phyloP scores from a whole-genome alignment of 139 green algal species.

The Tetraselmis striata region DNA sequence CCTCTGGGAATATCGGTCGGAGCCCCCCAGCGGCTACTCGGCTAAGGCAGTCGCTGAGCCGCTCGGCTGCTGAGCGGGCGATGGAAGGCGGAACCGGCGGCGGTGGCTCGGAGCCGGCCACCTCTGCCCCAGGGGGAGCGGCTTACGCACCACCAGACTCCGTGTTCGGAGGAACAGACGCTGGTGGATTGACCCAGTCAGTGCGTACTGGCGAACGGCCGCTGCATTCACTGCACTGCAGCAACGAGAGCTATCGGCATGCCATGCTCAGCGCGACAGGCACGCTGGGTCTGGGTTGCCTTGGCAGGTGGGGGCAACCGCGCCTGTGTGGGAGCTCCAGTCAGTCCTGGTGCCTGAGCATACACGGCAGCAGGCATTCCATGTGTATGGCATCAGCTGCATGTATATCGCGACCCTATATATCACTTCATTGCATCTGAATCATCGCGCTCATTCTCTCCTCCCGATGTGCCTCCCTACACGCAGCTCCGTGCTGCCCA shows the following conservation, averaged over 20 bases:
- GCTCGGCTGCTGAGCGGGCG: too few species aligned
- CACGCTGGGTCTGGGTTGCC: not conserved
- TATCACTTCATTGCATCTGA: not conserved
- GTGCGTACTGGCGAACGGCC: not conserved
- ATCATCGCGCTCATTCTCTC: not conserved
- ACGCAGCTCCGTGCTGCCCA: slow-evolving; percentile 58
- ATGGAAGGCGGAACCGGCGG: too few species aligned
- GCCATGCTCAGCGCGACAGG: not conserved
- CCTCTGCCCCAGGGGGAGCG: too few species aligned
- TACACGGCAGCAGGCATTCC: not conserved
- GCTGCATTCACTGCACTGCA: not conserved
- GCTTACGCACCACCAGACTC: too few species aligned
- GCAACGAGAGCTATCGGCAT: not conserved
- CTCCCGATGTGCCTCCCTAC: not conserved
- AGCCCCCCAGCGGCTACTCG: too few species aligned
- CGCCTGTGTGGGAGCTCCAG: not conserved
- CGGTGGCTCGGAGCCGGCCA: too few species aligned
- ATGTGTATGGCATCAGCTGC: not conserved
- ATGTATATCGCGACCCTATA: not conserved
- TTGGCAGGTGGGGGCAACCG: not conserved
- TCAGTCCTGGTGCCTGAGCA: not conserved
- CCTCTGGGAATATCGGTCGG: too few species aligned
- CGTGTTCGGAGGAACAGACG: too few species aligned
- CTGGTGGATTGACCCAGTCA: not conserved
- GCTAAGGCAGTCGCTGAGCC: too few species aligned